phyloP scores from a whole-genome alignment of 2,329 filamentous ascomycete species.

The Calonectria hawksworthii region DNA sequence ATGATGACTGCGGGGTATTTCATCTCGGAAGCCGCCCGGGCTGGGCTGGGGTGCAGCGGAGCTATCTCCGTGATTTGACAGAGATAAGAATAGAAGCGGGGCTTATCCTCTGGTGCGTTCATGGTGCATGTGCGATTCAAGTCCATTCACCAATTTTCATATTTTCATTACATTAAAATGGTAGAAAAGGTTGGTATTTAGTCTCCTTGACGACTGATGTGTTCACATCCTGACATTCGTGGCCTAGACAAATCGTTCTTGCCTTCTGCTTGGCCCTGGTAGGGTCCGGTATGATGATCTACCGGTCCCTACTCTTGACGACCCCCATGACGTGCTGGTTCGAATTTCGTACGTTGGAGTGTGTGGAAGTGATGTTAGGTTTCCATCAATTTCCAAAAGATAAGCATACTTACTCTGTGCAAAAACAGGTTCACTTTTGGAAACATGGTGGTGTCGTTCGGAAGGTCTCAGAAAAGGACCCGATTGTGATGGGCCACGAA shows the following conservation, averaged over 20 bases:
- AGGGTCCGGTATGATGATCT: background rate
- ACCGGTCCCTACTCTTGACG: background rate
- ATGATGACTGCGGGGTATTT: background rate
- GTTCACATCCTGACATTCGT: background rate
- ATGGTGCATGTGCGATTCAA: no score
- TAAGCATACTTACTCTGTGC: background rate
- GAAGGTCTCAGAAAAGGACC: constrained; percentile 83
- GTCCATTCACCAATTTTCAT: no score
- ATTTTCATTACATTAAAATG: background rate
- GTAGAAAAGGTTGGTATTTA: background rate
- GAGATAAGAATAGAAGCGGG: background rate
- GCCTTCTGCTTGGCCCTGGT: background rate
- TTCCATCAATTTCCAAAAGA: background rate
- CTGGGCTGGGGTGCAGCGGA: background rate
- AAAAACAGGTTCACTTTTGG: constrained; percentile 87
- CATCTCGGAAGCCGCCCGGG: background rate
- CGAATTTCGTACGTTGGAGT: background rate
- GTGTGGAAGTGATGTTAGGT: background rate
- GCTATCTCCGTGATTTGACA: background rate
- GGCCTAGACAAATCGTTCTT: background rate
- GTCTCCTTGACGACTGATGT: background rate
- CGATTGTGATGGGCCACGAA: constrained; percentile 80
- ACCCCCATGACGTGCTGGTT: background rate
- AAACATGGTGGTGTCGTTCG: constrained; percentile 83
- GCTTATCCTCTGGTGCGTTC: background rate